Base-by-base conservation (phyloP, 768 basidiomycete species). In the Suillus cothurnatus region DNA sequence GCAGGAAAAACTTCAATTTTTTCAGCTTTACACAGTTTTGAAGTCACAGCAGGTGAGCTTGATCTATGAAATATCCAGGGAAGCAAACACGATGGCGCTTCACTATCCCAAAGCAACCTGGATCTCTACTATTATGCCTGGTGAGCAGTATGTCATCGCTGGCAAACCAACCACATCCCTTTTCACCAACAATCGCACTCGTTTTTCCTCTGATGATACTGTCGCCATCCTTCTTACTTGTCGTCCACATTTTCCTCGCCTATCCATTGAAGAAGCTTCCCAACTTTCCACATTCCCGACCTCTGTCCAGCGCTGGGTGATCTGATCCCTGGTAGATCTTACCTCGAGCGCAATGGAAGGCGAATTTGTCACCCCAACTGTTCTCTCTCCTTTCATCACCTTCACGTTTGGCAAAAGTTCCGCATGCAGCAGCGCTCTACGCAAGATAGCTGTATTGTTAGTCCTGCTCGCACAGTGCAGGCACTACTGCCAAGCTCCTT, bases 401-500 rank as follows among this genome's bases (percentile, higher is more conserved):
- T 70, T 9, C 38, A 59, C 39, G 34, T 57, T 6, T 70, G 68
- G 62, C 6, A 31, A 2, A 66, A 53, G 2, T 66, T 70, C 17
- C 14, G 6, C 2, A 69, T 70, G 32, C 68, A 70, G 43, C 32
- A 21, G 19, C 9, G 1, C 17, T 64, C 68, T 4, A 50, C 3
- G 1, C 65, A 69, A 41, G 61, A 69, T 23, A 17, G 31, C 15
- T 3, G 6, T 6, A 17, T 39, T 3, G 38, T 69, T 19, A 12
- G 9, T 8, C 65, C 69, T 14, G 32, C 63, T 31, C 62, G 63
- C 17, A 69, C 69, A 1, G 11, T 70, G 12, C 68, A 69, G 52
- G 69, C 65, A 2, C 12, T 6, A 41, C 50, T 65, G 0, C 68
- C 60, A 1, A 47, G 52, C 19, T 4, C 11, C 2, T 12, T 56